Conservation (phyloP, 176 grass and related monocot genomes). For the Phoenix roebelenii region DNA sequence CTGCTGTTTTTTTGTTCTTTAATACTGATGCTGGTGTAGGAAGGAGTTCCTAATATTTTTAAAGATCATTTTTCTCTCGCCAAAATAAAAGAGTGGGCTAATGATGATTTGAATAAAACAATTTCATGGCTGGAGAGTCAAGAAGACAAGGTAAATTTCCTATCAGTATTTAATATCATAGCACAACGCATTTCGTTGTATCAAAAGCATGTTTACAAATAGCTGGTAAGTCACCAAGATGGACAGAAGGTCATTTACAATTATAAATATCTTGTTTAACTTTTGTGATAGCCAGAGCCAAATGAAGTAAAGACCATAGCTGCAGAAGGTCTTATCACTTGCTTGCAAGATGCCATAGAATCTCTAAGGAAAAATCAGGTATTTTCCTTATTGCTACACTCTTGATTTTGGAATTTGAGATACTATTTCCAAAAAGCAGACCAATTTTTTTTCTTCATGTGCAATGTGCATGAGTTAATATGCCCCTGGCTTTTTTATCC, state of each 20-base stretch:
- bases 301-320: conserved; percentile 66
- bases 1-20: conserved; percentile 4
- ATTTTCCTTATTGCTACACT: not conserved
- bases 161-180: too few relatives aligned
- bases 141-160: conserved; percentile 68
- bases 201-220: not conserved
- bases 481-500: too few relatives aligned
- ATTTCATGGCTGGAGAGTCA: conserved; percentile 85
- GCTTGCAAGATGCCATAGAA: conserved; percentile 80
- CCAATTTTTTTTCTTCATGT: too few relatives aligned
- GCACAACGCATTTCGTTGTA: too few relatives aligned
- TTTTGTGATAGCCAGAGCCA: conserved; percentile 58
- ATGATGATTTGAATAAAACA: conserved; percentile 62
- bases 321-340: conserved; percentile 83
- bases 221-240: too few relatives aligned
- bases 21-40: conserved; percentile 26
- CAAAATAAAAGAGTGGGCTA: conserved; percentile 78
- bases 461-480: too few relatives aligned
- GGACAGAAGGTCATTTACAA: not conserved
- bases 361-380: conserved; percentile 58
- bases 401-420: too few relatives aligned
- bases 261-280: conserved; percentile 3
- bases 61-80: conserved; percentile 40
- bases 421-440: too few relatives aligned
- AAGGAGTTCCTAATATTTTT: conserved; percentile 17